Conservation (phyloP, 805 yeast genomes). For the Teunomyces funiuensis region DNA sequence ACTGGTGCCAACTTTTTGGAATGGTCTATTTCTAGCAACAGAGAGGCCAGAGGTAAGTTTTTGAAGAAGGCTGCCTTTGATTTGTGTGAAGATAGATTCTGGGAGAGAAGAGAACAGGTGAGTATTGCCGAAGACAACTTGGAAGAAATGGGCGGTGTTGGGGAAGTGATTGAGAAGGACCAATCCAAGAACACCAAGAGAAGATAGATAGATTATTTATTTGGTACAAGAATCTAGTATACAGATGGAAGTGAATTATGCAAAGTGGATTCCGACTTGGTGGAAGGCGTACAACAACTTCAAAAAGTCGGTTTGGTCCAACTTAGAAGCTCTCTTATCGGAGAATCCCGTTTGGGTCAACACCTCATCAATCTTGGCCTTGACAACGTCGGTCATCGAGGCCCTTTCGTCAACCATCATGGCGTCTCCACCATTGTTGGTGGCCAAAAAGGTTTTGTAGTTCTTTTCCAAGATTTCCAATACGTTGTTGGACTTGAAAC, state of each 20-base stretch:
- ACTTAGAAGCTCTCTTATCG: conserved; percentile 87
- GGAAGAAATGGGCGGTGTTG: conserved; percentile 90
- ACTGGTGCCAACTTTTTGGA: conserved; percentile 84
- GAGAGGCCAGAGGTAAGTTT: conserved; percentile 85
- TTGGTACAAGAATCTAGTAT: conserved; percentile 1
- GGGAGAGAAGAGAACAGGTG: conserved; percentile 96
- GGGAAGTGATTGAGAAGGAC: conserved; percentile 80
- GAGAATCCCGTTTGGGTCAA: conserved; percentile 75
- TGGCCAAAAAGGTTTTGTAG: conserved; percentile 72
- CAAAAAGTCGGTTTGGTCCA: conserved; percentile 93
- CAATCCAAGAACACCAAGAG: conserved; percentile 44
- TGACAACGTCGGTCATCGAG: conserved; percentile 51
- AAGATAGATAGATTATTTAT: conserved; percentile 37
- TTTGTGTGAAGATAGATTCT: conserved; percentile 91
- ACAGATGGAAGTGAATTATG: conserved; percentile 39
- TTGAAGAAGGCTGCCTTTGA: conserved; percentile 88
- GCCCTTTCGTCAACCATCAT: conserved; percentile 41
- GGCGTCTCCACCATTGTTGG: conserved; percentile 46
- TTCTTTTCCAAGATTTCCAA: conserved; percentile 82
- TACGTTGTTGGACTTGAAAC: conserved; percentile 81
- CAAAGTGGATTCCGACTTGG: conserved; percentile 95
- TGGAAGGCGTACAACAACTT: conserved; percentile 87
- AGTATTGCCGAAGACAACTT: conserved; percentile 83
- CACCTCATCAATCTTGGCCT: conserved; percentile 69
- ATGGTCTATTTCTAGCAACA: conserved; percentile 88